Percentiles rank a stretch among this genome's conserved stretches.
Evolutionary conservation across 2,329 filamentous ascomycete species (phyloP).

Genomic region (Tolypocladium ophioglossoides): DNA sequence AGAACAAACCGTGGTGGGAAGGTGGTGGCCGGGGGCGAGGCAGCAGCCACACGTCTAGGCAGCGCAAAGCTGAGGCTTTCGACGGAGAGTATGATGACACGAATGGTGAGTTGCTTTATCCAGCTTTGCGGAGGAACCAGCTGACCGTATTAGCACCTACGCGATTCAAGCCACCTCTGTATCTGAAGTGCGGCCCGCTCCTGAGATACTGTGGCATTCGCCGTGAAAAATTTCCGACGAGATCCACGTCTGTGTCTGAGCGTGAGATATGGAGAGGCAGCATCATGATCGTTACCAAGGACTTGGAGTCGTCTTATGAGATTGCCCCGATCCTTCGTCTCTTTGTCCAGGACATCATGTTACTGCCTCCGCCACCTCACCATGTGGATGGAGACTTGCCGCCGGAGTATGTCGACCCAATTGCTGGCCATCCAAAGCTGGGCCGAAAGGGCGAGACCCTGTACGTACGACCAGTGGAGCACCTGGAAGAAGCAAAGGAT

Average conservation of each 20-base stretch:
- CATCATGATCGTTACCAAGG: slow-evolving; percentile 89
- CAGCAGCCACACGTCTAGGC: slow-evolving; percentile 34
- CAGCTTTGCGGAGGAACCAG: neutral
- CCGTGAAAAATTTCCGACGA: slow-evolving; percentile 39
- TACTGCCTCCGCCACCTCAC: slow-evolving; percentile 67
- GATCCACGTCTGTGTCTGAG: slow-evolving; percentile 28
- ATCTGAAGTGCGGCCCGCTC: slow-evolving; percentile 82
- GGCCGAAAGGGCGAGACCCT: slow-evolving; percentile 77
- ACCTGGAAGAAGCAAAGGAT: slow-evolving; percentile 68
- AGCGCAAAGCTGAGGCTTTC: slow-evolving; percentile 51
- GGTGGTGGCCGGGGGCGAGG: slow-evolving; percentile 35
- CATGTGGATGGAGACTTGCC: slow-evolving; percentile 57
- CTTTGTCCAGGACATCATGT: slow-evolving; percentile 77
- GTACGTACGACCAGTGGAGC: slow-evolving; percentile 82
- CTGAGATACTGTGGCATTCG: slow-evolving; percentile 82
- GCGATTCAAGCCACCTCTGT: slow-evolving; percentile 72
- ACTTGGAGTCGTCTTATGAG: slow-evolving; percentile 72
- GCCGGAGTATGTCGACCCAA: slow-evolving; percentile 78
- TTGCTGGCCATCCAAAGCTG: slow-evolving; percentile 78
- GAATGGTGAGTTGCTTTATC: slow-evolving; percentile 31
- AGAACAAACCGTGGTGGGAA: slow-evolving; percentile 69
- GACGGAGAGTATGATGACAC: slow-evolving; percentile 58
- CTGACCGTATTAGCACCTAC: slow-evolving; percentile 39
- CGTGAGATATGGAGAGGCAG: slow-evolving; percentile 86
- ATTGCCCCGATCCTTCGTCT: slow-evolving; percentile 69